Conservation (phyloP, 306 rosid species). For the Vigna radiata region DNA sequence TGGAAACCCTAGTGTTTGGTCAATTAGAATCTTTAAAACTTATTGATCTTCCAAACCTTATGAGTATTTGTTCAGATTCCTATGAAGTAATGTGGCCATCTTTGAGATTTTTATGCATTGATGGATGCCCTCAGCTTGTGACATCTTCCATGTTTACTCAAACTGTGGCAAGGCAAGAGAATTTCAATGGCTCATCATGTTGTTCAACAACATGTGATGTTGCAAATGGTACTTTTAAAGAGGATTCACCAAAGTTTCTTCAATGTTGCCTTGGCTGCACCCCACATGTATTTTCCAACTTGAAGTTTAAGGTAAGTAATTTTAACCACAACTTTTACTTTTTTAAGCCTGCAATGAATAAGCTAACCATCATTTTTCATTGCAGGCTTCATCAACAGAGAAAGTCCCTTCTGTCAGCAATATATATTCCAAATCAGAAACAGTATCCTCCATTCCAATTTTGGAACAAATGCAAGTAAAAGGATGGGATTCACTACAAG, state of each 20-base stretch:
- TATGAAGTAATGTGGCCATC: constrained; percentile 28
- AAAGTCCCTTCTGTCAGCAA: neutral
- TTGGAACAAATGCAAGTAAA: constrained; percentile 4
- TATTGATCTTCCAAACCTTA: constrained; percentile 36
- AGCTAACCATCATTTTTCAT: too few relatives aligned
- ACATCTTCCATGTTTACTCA: neutral
- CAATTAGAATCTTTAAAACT: constrained; percentile 35
- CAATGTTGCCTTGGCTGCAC: neutral
- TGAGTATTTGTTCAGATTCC: constrained; percentile 21
- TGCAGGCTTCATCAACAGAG: constrained; percentile 5
- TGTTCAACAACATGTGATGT: neutral
- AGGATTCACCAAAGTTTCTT: neutral
- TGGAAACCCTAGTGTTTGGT: constrained; percentile 23
- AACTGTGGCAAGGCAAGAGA: neutral
- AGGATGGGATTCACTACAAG: constrained; percentile 3
- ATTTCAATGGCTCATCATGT: neutral
- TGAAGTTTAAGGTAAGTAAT: neutral
- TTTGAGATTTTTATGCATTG: constrained; percentile 37
- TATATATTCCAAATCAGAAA: neutral
- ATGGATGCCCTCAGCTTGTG: constrained; percentile 41
- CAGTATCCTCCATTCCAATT: neutral
- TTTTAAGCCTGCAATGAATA: too few relatives aligned
- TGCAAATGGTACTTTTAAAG: neutral
- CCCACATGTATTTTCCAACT: neutral
- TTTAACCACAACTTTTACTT: neutral